These are phyloP conservation scores for Tolypocladium capitatum DNA, from an alignment of 2,329 filamentous ascomycete species.

Conservation along the genomic window DNA sequence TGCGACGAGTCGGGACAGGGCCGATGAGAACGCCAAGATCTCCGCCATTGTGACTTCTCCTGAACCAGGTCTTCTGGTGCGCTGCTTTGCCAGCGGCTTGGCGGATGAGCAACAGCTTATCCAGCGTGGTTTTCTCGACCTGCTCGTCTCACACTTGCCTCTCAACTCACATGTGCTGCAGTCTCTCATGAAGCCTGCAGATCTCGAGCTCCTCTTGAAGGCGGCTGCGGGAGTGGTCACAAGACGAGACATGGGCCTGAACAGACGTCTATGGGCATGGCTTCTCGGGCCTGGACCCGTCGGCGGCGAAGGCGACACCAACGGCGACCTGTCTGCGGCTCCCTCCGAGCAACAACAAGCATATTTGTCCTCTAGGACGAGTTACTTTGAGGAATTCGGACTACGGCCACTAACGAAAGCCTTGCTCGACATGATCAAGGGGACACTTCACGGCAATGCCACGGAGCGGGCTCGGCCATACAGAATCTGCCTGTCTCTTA, in stretches of 20 bases:
- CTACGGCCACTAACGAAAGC: slow-evolving; percentile 61
- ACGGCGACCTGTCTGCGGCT: slow-evolving; percentile 30
- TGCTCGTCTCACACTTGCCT: slow-evolving; percentile 82
- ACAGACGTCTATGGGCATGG: slow-evolving; percentile 92
- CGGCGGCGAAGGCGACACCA: slow-evolving; percentile 32
- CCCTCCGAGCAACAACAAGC: slow-evolving; percentile 28
- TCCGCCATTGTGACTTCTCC: slow-evolving; percentile 65
- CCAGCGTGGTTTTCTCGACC: slow-evolving; percentile 84
- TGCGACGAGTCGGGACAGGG: slow-evolving; percentile 1
- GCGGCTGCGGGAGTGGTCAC: slow-evolving; percentile 80
- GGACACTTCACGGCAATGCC: slow-evolving; percentile 12
- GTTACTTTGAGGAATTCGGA: slow-evolving; percentile 75
- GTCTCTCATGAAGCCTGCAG: slow-evolving; percentile 54
- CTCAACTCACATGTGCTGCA: slow-evolving; percentile 73
- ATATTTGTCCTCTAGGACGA: slow-evolving; percentile 46
- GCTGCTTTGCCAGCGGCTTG: slow-evolving; percentile 84
- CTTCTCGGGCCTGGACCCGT: slow-evolving; percentile 66
- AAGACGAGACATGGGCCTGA: slow-evolving; percentile 90
- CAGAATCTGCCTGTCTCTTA: slow-evolving; percentile 82
- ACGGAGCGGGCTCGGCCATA: slow-evolving; percentile 71
- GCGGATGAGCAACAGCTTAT: slow-evolving; percentile 80
- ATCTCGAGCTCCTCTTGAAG: slow-evolving; percentile 68
- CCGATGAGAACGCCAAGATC: slow-evolving; percentile 27
- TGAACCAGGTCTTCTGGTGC: slow-evolving; percentile 78
- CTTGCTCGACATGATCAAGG: slow-evolving; percentile 61